A percentile compares a stretch with the other conserved stretches of the same genome.
These are phyloP conservation scores for Trichophyton mentagrophytes DNA, from an alignment of 2,329 filamentous ascomycete genomes.

Conservation along the genomic window DNA sequence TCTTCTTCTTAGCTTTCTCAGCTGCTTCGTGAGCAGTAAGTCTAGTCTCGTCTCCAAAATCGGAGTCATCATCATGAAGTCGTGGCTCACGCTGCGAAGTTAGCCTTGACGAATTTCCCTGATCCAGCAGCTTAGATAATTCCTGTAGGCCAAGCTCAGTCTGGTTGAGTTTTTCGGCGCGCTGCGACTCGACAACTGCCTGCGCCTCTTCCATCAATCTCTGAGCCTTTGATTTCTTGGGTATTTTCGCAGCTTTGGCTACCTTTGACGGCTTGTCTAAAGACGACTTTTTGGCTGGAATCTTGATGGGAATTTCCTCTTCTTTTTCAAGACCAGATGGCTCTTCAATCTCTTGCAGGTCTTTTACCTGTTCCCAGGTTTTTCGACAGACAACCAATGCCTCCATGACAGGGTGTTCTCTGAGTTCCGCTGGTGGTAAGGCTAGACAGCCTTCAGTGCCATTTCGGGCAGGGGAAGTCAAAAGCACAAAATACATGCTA, in stretches of 20 bases:
- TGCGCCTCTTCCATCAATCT: conserved; percentile 40
- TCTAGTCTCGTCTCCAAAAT: conserved; percentile 81
- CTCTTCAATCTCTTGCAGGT: conserved; percentile 4
- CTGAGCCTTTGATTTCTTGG: conserved; percentile 36
- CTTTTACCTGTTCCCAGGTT: conserved; percentile 57
- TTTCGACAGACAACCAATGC: conserved; percentile 65
- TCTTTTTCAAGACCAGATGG: conserved; percentile 7
- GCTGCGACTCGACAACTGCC: conserved; percentile 42
- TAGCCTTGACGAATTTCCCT: conserved; percentile 38
- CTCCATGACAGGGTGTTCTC: conserved; percentile 85
- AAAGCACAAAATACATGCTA: conserved; percentile 84
- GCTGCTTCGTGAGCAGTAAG: conserved; percentile 67
- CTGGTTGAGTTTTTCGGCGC: conserved; percentile 40
- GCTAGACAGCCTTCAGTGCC: conserved; percentile 43
- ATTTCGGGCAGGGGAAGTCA: conserved; percentile 66
- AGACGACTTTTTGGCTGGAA: neutral
- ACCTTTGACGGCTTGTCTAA: conserved; percentile 16
- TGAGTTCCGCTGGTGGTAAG: conserved; percentile 62
- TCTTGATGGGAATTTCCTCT: neutral
- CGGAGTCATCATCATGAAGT: conserved; percentile 51
- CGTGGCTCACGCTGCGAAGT: conserved; percentile 24
- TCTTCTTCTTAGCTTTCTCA: conserved; percentile 81
- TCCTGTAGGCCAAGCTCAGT: conserved; percentile 62
- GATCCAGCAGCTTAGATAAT: conserved; percentile 46
- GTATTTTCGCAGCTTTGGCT: conserved; percentile 25